phyloP scores from a whole-genome alignment of 371 early-diverging fungal genomes.

The Mucor indicus region DNA sequence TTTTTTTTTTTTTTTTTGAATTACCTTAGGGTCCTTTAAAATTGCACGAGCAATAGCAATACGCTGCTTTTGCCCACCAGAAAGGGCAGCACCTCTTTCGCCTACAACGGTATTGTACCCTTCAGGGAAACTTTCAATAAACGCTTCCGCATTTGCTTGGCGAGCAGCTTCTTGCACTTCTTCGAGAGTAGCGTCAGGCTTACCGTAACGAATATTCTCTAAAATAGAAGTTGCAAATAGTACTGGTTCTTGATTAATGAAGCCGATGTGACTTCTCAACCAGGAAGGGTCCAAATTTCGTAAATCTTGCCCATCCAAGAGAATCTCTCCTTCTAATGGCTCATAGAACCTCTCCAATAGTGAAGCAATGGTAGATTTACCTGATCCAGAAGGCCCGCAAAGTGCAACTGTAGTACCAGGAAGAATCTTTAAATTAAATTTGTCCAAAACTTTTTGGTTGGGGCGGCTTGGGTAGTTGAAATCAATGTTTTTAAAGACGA shows the following conservation, averaged over 20 bases:
- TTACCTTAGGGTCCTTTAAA: slow-evolving; percentile 60
- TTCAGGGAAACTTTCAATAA: slow-evolving; percentile 65
- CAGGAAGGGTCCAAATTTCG: slow-evolving; percentile 53
- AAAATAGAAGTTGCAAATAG: slow-evolving; percentile 72
- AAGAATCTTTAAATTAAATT: slow-evolving; percentile 62
- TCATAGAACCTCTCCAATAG: slow-evolving; percentile 71
- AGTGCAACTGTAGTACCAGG: slow-evolving; percentile 64
- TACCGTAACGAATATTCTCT: slow-evolving; percentile 74
- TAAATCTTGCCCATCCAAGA: slow-evolving; percentile 57
- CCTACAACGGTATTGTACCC: slow-evolving; percentile 72
- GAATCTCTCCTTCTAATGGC: slow-evolving; percentile 51
- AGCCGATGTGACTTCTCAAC: slow-evolving; percentile 65
- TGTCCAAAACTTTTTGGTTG: slow-evolving; percentile 55
- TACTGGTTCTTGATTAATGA: slow-evolving; percentile 72
- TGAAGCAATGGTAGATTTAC: slow-evolving; percentile 71
- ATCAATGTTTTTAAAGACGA: slow-evolving; percentile 63
- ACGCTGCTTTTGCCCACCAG: slow-evolving; percentile 89
- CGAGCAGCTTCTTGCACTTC: slow-evolving; percentile 64
- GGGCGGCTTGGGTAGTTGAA: slow-evolving; percentile 70
- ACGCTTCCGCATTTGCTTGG: slow-evolving; percentile 68
- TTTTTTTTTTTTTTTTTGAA: too few species aligned
- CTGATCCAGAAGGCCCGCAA: slow-evolving; percentile 64
- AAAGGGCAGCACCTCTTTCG: slow-evolving; percentile 58
- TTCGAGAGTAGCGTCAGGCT: slow-evolving; percentile 53
- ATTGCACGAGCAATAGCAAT: slow-evolving; percentile 76